Evolutionary conservation across 2,329 filamentous ascomycete genomes (phyloP), one percentile per base, ranked within the genome.

Genomic region (Fusarium agapanthi): DNA sequence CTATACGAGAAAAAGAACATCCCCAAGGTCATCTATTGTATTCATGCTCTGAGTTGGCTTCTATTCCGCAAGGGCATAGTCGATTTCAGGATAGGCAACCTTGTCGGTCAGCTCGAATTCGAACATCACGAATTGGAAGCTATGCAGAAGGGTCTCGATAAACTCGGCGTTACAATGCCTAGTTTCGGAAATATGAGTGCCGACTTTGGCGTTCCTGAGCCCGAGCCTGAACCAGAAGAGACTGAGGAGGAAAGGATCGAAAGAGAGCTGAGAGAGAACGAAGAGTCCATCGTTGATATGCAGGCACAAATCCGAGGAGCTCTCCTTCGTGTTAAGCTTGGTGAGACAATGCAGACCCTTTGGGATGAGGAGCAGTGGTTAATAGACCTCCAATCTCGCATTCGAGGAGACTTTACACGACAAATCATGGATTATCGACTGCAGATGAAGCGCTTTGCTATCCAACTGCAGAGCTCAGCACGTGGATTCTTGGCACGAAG

Each of bases 1-100:
- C 85, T 99, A 18, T 99, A 99, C 84, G 97, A 99, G 83, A 99
- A 98, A 86, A 99, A 99, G 84, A 99, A 99, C 78, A 97, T 98
- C 3, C 96, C 96, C 8, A 99, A 98, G 82, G 97, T 98, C 80
- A 99, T 99, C 70, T 97, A 99, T 84, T 99, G 96, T 80, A 96
- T 99, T 58, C 96, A 99, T 78, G 96, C 96, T 0, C 86, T 99
- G 24, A 98, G 95, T 80, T 99, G 95, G 95, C 87, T 99, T n/a
- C 87, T 99, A 16, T 98, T 94, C 82, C 92, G 96, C 54, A 96
- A 98, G 81, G 95, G 96, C 3, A 94, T 98, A 71, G 93, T 98
- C 43, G 92, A 95, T 79, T 98, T 99, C 81, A 91, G 95, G 14
- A 99, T 99, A 78, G 96, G 95, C 22, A 99, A 99, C 78, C 87